Evolutionary conservation across 1,139 yeast genomes (phyloP).

Genomic region (Hemisphaericaspora lyxosophila): DNA sequence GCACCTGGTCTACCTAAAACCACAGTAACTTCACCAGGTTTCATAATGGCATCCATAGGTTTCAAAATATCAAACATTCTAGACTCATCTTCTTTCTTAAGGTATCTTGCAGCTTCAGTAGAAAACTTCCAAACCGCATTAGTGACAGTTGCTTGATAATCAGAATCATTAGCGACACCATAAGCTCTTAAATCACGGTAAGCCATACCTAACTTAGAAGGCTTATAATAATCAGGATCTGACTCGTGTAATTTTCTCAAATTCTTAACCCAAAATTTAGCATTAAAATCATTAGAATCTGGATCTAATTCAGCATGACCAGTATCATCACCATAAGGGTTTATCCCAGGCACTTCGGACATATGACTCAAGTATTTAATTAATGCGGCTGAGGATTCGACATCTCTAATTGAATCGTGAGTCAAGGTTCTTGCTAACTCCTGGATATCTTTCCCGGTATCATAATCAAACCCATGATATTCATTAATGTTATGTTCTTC

Average conservation of each 20-base stretch:
- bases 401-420: constrained; percentile 3
- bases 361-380: constrained; percentile 30
- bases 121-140: constrained; percentile 41
- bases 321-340: constrained; percentile 28
- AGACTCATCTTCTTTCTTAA: constrained; percentile 30
- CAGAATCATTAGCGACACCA: constrained; percentile 77
- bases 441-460: constrained; percentile 27
- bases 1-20: constrained; percentile 52
- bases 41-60: constrained; percentile 33
- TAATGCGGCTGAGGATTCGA: constrained; percentile 4
- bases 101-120: constrained; percentile 18
- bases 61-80: constrained; percentile 31
- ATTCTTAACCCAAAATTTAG: constrained; percentile 67
- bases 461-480: constrained; percentile 30
- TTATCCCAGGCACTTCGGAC: constrained; percentile 53
- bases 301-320: constrained; percentile 11
- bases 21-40: constrained; percentile 72
- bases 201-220: constrained; percentile 64
- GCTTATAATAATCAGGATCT: constrained; percentile 67
- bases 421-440: constrained; percentile 25
- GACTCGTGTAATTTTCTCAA: constrained; percentile 53
- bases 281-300: constrained; percentile 10
- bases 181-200: constrained; percentile 68
- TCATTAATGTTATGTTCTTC: constrained; percentile 25
- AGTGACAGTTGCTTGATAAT: constrained; percentile 71